Conservation (phyloP, 495 filamentous ascomycete species). For the Aspergillus panamensis region DNA sequence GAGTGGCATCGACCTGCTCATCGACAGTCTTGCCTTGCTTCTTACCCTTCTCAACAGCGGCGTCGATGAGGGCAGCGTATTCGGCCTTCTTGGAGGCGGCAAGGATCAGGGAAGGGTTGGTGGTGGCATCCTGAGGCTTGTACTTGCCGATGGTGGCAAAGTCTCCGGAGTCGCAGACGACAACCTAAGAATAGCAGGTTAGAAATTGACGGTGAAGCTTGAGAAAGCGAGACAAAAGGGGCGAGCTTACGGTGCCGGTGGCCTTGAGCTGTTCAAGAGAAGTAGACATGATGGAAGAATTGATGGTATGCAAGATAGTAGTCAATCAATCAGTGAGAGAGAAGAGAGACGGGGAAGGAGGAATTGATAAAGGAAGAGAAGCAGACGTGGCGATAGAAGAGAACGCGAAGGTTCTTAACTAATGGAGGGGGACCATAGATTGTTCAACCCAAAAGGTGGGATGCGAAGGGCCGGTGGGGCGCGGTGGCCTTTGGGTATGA, state of each 20-base stretch:
- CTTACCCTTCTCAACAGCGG: constrained; percentile 84
- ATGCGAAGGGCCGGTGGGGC: constrained; percentile 26
- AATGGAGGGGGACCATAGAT: background rate
- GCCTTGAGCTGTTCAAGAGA: constrained; percentile 96
- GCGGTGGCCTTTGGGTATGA: constrained; percentile 6
- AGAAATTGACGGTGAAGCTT: constrained; percentile 9
- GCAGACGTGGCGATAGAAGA: constrained; percentile 30
- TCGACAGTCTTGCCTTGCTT: constrained; percentile 59
- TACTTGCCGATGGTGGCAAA: constrained; percentile 92
- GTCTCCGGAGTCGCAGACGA: constrained; percentile 31
- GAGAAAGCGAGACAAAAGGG: constrained; percentile 54
- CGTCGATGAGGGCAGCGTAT: constrained; percentile 89
- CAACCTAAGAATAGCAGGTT: constrained; percentile 13
- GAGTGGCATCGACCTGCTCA: constrained; percentile 73
- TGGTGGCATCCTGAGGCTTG: constrained; percentile 99
- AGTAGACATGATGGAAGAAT: constrained; percentile 60
- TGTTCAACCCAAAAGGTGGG: constrained; percentile 6
- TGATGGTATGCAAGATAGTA: background rate
- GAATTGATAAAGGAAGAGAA: constrained; percentile 20
- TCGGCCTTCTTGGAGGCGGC: constrained; percentile 97
- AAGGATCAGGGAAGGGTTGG: constrained; percentile 97
- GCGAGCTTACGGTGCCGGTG: constrained; percentile 79
- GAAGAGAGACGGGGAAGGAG: constrained; percentile 20
- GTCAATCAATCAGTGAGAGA: constrained; percentile 15
- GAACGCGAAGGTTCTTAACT: background rate